phyloP scores from a whole-genome alignment of 768 basidiomycete genomes.

The Pulveroboletus sp. region DNA sequence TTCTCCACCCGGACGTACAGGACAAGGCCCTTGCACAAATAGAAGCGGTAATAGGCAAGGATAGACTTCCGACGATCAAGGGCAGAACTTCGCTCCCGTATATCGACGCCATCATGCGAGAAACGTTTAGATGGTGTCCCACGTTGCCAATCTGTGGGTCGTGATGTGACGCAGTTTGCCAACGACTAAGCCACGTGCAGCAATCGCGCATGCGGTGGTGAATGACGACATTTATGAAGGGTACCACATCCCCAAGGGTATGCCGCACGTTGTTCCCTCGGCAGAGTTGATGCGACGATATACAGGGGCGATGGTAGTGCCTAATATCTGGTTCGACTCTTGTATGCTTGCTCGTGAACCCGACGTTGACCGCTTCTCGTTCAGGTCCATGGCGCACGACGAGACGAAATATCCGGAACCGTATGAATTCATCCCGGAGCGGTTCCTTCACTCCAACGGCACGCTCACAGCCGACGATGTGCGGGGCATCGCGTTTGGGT shows the following conservation, averaged over 20 bases:
- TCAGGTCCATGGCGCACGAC: conserved; percentile 18
- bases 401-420: conserved; percentile 34
- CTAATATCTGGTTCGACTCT: conserved; percentile 28
- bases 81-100: conserved; percentile 31
- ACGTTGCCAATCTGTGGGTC: conserved; percentile 15
- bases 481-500: conserved; percentile 16
- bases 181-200: conserved; percentile 6
- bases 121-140: conserved; percentile 23
- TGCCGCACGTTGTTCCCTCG: not conserved
- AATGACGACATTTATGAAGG: conserved; percentile 21
- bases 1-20: conserved; percentile 17
- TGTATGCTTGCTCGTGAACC: not conserved
- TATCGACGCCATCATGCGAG: conserved; percentile 36
- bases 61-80: conserved; percentile 14
- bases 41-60: conserved; percentile 18
- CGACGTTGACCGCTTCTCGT: not conserved
- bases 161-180: not conserved
- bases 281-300: not conserved
- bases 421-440: conserved; percentile 33
- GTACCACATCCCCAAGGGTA: conserved; percentile 7
- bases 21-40: conserved; percentile 15
- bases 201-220: conserved; percentile 9
- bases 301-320: conserved; percentile 21
- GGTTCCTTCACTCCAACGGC: conserved; percentile 29
- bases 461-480: conserved; percentile 14